Base-by-base conservation (phyloP, 169 alveolate species). In the Eimeria falciformis region DNA sequence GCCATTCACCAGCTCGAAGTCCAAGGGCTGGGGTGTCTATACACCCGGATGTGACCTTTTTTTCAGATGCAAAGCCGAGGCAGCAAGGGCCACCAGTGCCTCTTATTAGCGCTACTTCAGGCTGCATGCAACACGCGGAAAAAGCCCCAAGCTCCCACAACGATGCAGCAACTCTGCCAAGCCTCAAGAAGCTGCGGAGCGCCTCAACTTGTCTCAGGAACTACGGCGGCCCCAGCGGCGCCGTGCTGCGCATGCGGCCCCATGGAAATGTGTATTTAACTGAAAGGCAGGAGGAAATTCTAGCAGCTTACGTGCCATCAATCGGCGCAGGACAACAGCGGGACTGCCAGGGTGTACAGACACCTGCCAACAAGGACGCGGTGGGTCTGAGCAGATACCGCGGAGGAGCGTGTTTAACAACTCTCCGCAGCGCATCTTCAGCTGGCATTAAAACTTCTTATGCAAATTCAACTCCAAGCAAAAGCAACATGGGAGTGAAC, bases 111-210 rank as follows among this genome's bases (percentile, higher is more conserved):
- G 25, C 27, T 65, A 14, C 69, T 12, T 50, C 14, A 5, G 40
- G 40, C 40, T 33, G 40, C 40, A 33, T 33, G 40, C 40, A 33
- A 33, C 40, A 33, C 3, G 65, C 3, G 17, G 65, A 53, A 17
- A 3, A 17, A 53, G n/a, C n/a, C 3, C 65, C 17, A 3, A 53
- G 21, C 6, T 40, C 90, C 23, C 43, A 29, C 17, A 5, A 37
- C 29, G 78, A 81, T 25, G 75, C 90, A 25, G 33, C 90, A 29
- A 33, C 90, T 37, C 23, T 56, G 40, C 90, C 78, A 5, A 81
- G 62, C 40, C 62, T 81, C 43, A 81, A 56, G 53, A 81, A 81
- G 21, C 27, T 81, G 90, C 90, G 90, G 23, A 81, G 90, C 90
- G 90, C 37, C 14, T 81, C 90, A 7, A 45, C 90, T 3, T 55